Evolutionary conservation across 768 basidiomycete genomes (phyloP).

Genomic region (Pleurotus tuoliensis): DNA sequence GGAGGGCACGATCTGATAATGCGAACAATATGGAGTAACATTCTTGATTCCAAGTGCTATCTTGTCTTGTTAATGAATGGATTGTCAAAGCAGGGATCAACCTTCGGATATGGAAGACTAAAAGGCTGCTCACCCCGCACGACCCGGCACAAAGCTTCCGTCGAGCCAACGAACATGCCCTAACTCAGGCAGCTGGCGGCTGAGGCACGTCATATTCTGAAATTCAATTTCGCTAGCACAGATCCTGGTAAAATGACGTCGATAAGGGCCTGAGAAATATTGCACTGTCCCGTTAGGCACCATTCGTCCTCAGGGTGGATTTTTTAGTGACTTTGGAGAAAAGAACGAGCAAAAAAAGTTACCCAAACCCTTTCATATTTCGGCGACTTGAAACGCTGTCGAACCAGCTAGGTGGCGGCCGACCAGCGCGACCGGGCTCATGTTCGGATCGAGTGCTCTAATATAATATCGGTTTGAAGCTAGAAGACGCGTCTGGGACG

Average conservation of each 20-base stretch:
- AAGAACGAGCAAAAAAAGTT: not conserved
- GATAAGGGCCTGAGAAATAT: not conserved
- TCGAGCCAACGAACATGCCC: not conserved
- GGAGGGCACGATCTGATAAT: conserved; percentile 44
- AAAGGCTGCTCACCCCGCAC: not conserved
- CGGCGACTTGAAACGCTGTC: not conserved
- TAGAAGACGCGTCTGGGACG: not conserved
- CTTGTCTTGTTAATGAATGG: not conserved
- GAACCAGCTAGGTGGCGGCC: not conserved
- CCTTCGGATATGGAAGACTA: not conserved
- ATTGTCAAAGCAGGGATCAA: not conserved
- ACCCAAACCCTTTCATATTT: conserved; percentile 4
- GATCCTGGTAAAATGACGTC: conserved; percentile 8
- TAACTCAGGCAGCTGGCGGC: not conserved
- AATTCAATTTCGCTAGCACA: conserved; percentile 3
- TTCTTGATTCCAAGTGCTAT: conserved; percentile 2
- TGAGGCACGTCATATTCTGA: not conserved
- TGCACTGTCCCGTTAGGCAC: not conserved
- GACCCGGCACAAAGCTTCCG: not conserved
- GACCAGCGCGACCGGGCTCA: not conserved
- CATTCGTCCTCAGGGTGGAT: conserved; percentile 1
- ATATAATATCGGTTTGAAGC: not conserved
- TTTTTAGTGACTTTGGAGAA: conserved; percentile 5
- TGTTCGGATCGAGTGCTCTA: not conserved
- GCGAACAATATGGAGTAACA: not conserved